A percentile compares a stretch with the other conserved stretches of the same genome.
These are phyloP conservation scores for Cyberlindnera subsufficiens DNA, from an alignment of 805 yeast genomes.

Conservation along the genomic window DNA sequence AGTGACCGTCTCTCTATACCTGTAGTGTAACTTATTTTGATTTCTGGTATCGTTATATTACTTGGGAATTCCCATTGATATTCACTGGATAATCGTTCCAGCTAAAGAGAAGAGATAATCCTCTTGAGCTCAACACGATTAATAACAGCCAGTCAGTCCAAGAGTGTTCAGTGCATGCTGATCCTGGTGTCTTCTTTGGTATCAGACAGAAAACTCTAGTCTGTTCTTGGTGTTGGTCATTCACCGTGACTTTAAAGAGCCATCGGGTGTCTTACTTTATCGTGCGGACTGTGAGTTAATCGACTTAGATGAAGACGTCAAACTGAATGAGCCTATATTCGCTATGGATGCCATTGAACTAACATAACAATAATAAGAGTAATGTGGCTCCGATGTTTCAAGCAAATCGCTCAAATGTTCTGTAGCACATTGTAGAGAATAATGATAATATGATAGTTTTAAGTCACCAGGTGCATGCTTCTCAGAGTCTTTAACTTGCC, in stretches of 20 bases:
- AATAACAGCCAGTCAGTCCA: conserved; percentile 41
- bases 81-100: conserved; percentile 33
- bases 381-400: conserved; percentile 24
- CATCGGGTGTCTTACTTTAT: conserved; percentile 49
- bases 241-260: conserved; percentile 50
- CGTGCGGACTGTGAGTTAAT: conserved; percentile 40
- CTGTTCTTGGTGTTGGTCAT: conserved; percentile 38
- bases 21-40: conserved; percentile 29
- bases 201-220: conserved; percentile 28
- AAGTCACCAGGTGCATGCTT: conserved; percentile 1
- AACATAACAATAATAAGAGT: conserved; percentile 42
- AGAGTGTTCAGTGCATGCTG: conserved; percentile 41
- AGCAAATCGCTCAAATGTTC: conserved; percentile 41
- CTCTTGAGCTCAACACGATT: conserved; percentile 43
- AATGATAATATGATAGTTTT: conserved; percentile 32
- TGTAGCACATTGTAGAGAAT: conserved; percentile 43
- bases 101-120: conserved; percentile 29
- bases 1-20: conserved; percentile 40
- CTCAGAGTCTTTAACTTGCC: no score
- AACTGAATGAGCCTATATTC: conserved; percentile 47
- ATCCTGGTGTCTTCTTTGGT: conserved; percentile 16
- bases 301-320: conserved; percentile 32
- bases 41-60: conserved; percentile 34
- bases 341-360: conserved; percentile 48
- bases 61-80: conserved; percentile 39